Evolutionary conservation across 2,329 filamentous ascomycete genomes (phyloP).

Genomic region (Diaporthe capsici): DNA sequence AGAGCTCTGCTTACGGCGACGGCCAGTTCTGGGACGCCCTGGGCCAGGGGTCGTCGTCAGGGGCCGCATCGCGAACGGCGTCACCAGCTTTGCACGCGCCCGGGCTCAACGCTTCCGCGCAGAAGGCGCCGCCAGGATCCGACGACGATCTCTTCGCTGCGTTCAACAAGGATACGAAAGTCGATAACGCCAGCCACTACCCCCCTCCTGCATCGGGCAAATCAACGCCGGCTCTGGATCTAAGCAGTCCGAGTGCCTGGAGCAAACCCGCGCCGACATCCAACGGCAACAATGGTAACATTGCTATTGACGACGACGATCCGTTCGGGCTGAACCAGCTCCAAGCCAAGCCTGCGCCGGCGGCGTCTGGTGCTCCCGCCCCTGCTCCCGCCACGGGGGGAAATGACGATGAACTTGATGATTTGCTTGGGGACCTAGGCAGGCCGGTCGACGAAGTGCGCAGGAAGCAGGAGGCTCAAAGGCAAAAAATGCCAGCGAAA

Average conservation of each 20-base stretch:
- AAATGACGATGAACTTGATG: constrained; percentile 68
- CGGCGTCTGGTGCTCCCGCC: constrained; percentile 46
- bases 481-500: constrained; percentile 23
- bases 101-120: constrained; percentile 46
- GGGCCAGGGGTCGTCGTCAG: constrained; percentile 61
- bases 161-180: constrained; percentile 75
- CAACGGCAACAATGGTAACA: constrained; percentile 48
- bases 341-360: constrained; percentile 56
- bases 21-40: constrained; percentile 83
- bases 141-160: constrained; percentile 78
- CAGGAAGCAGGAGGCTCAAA: constrained; percentile 53
- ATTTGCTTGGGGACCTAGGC: constrained; percentile 75
- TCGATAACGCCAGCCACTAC: constrained; percentile 76
- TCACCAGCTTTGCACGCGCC: constrained; percentile 57
- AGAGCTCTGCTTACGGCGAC: constrained; percentile 84
- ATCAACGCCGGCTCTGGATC: constrained; percentile 65
- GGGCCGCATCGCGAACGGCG: constrained; percentile 62
- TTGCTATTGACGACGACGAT: constrained; percentile 79
- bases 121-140: constrained; percentile 55
- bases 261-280: constrained; percentile 50
- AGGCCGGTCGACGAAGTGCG: constrained; percentile 76
- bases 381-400: constrained; percentile 47
- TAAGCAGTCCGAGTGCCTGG: constrained; percentile 70
- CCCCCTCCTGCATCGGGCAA: constrained; percentile 66
- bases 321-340: constrained; percentile 85